Evolutionary conservation across 2,329 filamentous ascomycete genomes (phyloP).

Genomic region (Diplodia scrobiculata): DNA sequence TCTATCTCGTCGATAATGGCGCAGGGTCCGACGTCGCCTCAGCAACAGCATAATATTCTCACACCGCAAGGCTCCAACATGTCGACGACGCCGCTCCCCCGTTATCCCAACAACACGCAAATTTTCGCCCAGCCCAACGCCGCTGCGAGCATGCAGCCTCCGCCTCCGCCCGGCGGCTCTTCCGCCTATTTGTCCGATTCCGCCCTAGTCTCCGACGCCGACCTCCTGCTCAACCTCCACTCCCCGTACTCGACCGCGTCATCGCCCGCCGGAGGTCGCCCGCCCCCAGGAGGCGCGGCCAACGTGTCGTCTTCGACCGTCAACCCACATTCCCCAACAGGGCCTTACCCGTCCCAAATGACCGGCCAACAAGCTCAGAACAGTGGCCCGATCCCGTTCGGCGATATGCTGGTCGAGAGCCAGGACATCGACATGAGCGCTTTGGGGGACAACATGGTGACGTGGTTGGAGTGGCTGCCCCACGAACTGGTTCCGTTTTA

Average conservation of each 20-base stretch:
- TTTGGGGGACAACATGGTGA: constrained; percentile 69
- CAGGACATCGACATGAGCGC: constrained; percentile 75
- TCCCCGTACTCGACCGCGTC: constrained; percentile 47
- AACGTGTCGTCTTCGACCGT: background rate
- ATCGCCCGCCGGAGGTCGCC: constrained; percentile 34
- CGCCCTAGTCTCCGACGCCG: constrained; percentile 48
- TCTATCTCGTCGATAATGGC: constrained; percentile 41
- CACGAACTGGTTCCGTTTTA: background rate
- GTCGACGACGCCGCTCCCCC: constrained; percentile 36
- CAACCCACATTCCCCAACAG: background rate
- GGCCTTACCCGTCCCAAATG: constrained; percentile 22
- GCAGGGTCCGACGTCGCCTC: constrained; percentile 31
- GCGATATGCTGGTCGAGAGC: constrained; percentile 70
- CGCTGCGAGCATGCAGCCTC: constrained; percentile 40
- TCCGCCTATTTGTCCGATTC: constrained; percentile 35
- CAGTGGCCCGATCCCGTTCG: constrained; percentile 37
- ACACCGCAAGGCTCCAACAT: constrained; percentile 35
- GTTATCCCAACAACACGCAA: constrained; percentile 34
- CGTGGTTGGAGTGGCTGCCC: constrained; percentile 74
- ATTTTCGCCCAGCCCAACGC: constrained; percentile 33
- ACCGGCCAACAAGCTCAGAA: constrained; percentile 31
- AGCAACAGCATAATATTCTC: constrained; percentile 34
- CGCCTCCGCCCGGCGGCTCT: constrained; percentile 35
- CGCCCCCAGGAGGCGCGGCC: background rate
- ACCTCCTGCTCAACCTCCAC: constrained; percentile 55